Evolutionary conservation across 2,329 filamentous ascomycete genomes (phyloP).

Genomic region (Lecanicillium sp.): DNA sequence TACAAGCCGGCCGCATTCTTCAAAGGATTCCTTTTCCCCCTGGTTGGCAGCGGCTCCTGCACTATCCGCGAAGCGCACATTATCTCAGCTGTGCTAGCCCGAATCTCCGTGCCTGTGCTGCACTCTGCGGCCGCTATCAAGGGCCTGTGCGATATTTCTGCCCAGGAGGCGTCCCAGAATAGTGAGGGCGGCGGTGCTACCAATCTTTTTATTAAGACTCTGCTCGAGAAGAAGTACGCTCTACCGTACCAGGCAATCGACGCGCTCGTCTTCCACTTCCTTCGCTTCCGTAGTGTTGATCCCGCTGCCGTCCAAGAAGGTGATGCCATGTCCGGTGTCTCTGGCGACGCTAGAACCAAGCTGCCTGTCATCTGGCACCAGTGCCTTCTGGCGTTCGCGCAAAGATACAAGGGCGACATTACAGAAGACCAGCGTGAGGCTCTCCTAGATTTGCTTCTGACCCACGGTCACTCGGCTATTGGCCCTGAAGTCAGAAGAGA

Average conservation of each 20-base stretch:
- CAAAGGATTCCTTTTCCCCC: constrained; percentile 89
- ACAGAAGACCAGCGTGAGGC: constrained; percentile 92
- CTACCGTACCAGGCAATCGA: constrained; percentile 93
- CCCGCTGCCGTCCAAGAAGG: constrained; percentile 42
- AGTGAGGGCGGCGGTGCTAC: constrained; percentile 84
- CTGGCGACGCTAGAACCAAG: constrained; percentile 45
- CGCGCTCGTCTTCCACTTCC: constrained; percentile 90
- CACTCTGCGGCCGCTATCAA: constrained; percentile 90
- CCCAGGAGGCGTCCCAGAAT: constrained; percentile 75
- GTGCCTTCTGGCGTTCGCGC: constrained; percentile 82
- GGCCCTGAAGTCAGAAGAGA: constrained; percentile 87
- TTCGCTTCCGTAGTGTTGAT: constrained; percentile 72
- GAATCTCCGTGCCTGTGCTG: constrained; percentile 81
- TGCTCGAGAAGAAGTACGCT: constrained; percentile 95
- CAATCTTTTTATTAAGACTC: constrained; percentile 88
- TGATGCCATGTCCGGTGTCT: constrained; percentile 44
- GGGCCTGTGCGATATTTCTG: constrained; percentile 86
- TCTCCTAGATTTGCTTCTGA: constrained; percentile 75
- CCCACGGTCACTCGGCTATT: constrained; percentile 78
- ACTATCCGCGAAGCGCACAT: constrained; percentile 89
- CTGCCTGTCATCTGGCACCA: constrained; percentile 96
- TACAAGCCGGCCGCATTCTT: constrained; percentile 97
- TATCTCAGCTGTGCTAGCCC: constrained; percentile 73
- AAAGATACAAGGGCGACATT: constrained; percentile 91
- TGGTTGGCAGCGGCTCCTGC: constrained; percentile 78